Conservation (phyloP, 2,329 filamentous ascomycete species). For the Ceratocystiopsis brevicomis region DNA sequence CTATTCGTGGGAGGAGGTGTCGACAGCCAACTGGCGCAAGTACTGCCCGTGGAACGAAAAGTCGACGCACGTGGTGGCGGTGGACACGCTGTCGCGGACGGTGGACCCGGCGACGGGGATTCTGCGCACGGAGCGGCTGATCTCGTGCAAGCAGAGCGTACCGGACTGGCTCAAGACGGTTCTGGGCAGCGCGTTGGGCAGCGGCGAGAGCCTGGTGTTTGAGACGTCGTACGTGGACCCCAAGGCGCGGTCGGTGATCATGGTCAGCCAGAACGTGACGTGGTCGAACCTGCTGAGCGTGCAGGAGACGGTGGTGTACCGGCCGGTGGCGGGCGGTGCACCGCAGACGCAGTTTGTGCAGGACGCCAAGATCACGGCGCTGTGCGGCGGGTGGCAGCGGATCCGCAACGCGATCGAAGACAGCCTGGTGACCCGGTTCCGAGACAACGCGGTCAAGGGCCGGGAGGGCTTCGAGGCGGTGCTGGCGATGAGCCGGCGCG, state of each 20-base stretch:
- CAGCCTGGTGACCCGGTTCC: conserved; percentile 66
- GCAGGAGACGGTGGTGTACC: conserved; percentile 81
- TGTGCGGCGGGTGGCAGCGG: conserved; percentile 93
- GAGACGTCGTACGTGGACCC: conserved; percentile 94
- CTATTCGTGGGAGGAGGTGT: conserved; percentile 98
- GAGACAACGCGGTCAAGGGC: conserved; percentile 78
- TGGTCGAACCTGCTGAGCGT: conserved; percentile 80
- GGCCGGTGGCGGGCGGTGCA: conserved; percentile 29
- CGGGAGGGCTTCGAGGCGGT: conserved; percentile 91
- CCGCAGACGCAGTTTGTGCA: conserved; percentile 66
- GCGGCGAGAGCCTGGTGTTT: conserved; percentile 64
- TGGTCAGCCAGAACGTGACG: conserved; percentile 91
- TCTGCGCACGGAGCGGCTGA: conserved; percentile 41
- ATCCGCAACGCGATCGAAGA: conserved; percentile 95
- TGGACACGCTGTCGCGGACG: conserved; percentile 68
- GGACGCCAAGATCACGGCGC: conserved; percentile 77
- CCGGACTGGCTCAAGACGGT: conserved; percentile 67
- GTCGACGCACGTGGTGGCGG: conserved; percentile 87
- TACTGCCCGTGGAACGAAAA: conserved; percentile 99
- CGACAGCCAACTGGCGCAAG: conserved; percentile 93
- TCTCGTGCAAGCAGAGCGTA: conserved; percentile 42
- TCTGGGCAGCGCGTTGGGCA: conserved; percentile 43
- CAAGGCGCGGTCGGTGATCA: conserved; percentile 65
- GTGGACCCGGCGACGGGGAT: conserved; percentile 39
- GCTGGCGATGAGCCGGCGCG: conserved; percentile 76